A percentile compares a stretch with the other conserved stretches of the same genome.
Evolutionary conservation across 495 filamentous ascomycete species (phyloP).

Genomic region (Bathelium albidoporum): DNA sequence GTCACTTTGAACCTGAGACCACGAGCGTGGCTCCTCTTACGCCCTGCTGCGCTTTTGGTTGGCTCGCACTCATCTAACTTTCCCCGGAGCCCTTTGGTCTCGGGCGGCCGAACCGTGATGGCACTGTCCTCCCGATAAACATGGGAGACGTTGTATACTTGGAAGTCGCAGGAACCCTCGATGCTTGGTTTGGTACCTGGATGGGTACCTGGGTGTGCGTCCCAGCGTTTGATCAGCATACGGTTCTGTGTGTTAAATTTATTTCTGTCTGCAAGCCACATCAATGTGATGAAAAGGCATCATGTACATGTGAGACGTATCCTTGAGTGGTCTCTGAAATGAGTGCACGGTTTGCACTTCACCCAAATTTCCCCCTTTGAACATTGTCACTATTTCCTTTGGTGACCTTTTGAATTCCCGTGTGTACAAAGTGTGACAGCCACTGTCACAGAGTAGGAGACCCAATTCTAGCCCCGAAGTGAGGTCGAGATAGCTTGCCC

Average conservation of each 20-base stretch:
- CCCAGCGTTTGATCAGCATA: neutral
- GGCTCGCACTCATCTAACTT: neutral
- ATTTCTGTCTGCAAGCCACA: neutral
- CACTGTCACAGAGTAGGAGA: neutral
- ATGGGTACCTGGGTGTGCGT: neutral
- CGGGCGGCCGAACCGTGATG: neutral
- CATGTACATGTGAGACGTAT: conserved; percentile 3
- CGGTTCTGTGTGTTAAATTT: neutral
- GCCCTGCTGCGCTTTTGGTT: neutral
- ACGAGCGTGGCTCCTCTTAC: neutral
- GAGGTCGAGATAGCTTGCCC: neutral
- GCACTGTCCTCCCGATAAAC: neutral
- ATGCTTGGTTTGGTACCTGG: neutral
- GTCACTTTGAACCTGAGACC: neutral
- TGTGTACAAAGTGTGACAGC: neutral
- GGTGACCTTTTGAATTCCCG: neutral
- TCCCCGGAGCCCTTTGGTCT: neutral
- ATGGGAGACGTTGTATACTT: neutral
- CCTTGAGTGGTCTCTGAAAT: neutral
- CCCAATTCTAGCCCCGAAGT: neutral
- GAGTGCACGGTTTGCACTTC: neutral
- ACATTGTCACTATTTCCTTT: neutral
- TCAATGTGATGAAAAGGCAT: neutral
- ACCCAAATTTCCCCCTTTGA: neutral
- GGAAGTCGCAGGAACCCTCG: neutral